Percentiles rank a stretch among this genome's conserved stretches.
phyloP scores from a whole-genome alignment of 1,284 basidiomycete species.

The Ganoderma resinaceum region DNA sequence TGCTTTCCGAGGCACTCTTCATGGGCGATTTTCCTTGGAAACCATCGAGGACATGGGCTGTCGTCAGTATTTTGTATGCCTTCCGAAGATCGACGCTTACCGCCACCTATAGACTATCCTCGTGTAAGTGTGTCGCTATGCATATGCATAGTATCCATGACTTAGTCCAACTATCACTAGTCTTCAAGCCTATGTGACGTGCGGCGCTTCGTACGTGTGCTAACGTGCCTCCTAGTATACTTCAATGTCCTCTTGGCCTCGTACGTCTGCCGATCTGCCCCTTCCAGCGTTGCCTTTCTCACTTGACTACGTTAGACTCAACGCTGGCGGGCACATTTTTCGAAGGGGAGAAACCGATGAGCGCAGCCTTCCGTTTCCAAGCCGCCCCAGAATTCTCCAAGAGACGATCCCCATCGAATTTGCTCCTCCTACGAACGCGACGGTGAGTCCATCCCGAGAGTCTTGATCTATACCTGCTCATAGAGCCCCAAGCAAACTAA shows the following conservation, averaged over 20 bases:
- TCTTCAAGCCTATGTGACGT: neutral
- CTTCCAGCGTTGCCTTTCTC: neutral
- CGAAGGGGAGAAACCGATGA: neutral
- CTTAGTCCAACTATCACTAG: too few relatives aligned
- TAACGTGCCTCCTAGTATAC: conserved; percentile 4
- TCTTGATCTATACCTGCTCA: neutral
- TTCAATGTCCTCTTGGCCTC: conserved; percentile 8
- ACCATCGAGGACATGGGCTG: neutral
- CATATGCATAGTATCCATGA: too few relatives aligned
- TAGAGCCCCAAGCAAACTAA: neutral
- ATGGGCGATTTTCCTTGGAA: neutral
- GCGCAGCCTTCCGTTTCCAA: neutral
- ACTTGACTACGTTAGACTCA: neutral
- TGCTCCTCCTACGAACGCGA: neutral
- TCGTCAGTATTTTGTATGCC: neutral
- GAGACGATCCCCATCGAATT: neutral
- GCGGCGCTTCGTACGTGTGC: neutral
- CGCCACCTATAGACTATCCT: neutral
- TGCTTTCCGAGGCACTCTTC: neutral
- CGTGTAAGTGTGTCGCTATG: neutral
- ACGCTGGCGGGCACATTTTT: neutral
- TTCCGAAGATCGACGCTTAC: neutral
- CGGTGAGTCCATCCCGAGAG: neutral
- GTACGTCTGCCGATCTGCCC: conserved; percentile 2
- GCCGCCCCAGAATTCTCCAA: neutral